These are phyloP conservation scores for Nicotiana knightiana DNA, from an alignment of 257 asterid species.

Conservation along the genomic window DNA sequence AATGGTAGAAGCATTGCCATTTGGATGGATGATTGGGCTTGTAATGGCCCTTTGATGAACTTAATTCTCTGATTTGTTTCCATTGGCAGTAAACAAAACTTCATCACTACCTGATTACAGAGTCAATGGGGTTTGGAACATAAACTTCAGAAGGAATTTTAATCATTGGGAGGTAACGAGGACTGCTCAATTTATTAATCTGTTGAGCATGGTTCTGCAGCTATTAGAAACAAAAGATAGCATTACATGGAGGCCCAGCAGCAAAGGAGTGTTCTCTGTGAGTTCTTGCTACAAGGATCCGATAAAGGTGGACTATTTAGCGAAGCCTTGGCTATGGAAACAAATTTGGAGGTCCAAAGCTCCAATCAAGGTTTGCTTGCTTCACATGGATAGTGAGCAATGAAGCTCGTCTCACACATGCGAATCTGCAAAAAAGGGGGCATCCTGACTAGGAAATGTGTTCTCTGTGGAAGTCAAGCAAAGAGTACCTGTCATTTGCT, in stretches of 20 bases:
- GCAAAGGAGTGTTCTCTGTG: neutral
- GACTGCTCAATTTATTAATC: neutral
- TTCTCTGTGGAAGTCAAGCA: neutral
- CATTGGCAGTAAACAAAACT: neutral
- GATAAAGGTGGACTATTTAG: neutral
- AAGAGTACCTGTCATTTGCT: neutral
- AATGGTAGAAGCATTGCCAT: neutral
- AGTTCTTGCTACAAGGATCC: neutral
- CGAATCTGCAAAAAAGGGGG: conserved; percentile 2
- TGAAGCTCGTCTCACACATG: neutral
- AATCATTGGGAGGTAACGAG: neutral
- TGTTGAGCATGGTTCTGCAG: neutral
- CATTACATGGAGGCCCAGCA: neutral
- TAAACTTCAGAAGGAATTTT: neutral
- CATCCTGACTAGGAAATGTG: neutral
- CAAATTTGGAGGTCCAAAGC: neutral
- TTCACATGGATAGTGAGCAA: neutral
- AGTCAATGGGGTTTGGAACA: neutral
- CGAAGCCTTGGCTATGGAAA: neutral
- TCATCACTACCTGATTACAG: neutral
- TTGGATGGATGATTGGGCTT: neutral
- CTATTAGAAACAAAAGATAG: neutral
- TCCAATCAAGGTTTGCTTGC: neutral
- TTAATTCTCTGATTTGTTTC: neutral
- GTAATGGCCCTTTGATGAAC: neutral